A percentile compares a stretch with the other conserved stretches of the same genome.
Evolutionary conservation across 1,284 basidiomycete species (phyloP).

Genomic region (Mycena sp.): DNA sequence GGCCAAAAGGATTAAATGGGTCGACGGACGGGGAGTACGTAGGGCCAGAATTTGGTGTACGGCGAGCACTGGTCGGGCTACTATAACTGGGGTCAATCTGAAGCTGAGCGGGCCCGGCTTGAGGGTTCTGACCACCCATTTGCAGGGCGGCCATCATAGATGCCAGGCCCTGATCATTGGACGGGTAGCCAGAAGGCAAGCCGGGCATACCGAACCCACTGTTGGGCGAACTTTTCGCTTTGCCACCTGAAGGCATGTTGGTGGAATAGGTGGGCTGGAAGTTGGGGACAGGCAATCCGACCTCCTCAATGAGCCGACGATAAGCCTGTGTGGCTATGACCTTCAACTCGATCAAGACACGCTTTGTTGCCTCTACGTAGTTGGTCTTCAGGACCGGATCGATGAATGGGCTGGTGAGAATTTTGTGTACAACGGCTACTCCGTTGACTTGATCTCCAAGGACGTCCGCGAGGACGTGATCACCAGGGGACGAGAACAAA

Average conservation of each 20-base stretch:
- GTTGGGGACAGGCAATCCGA: constrained; percentile 89
- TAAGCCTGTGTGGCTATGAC: constrained; percentile 94
- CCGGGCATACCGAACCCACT: constrained; percentile 73
- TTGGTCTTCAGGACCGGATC: constrained; percentile 73
- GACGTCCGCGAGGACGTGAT: constrained; percentile 93
- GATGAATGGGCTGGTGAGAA: constrained; percentile 87
- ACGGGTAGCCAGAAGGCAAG: constrained; percentile 79
- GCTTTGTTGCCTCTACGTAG: constrained; percentile 88
- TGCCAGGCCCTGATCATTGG: constrained; percentile 82
- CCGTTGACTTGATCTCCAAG: constrained; percentile 96
- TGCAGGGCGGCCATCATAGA: constrained; percentile 90
- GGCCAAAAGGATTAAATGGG: constrained; percentile 78
- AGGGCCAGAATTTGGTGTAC: constrained; percentile 57
- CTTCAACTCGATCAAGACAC: constrained; percentile 88
- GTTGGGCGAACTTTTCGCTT: constrained; percentile 69
- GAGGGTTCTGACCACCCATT: constrained; percentile 86
- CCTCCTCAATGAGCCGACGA: constrained; percentile 91
- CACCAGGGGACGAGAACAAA: constrained; percentile 85
- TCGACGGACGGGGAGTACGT: constrained; percentile 73
- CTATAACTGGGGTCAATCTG: constrained; percentile 74
- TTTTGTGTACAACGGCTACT: constrained; percentile 92
- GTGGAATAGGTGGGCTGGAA: constrained; percentile 81
- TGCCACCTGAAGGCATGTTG: constrained; percentile 68
- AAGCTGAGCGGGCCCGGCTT: constrained; percentile 78
- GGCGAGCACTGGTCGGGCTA: constrained; percentile 49